Conservation (phyloP, 192 early-diverging fungal species). For the Umbelopsis vinacea region DNA sequence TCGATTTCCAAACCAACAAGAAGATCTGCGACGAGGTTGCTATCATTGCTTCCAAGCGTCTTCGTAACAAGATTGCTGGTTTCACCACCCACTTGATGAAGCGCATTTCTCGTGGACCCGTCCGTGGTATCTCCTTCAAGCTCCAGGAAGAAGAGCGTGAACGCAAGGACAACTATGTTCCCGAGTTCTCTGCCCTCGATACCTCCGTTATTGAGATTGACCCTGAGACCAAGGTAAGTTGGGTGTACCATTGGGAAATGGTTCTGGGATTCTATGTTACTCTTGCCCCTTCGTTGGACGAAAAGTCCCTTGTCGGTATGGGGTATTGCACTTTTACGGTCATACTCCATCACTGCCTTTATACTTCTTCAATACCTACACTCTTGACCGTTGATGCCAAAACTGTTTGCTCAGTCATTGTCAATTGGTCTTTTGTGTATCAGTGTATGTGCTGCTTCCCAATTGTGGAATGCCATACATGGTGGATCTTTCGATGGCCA, state of each 20-base stretch:
- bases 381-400: background rate
- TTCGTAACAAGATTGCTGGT: slow-evolving; percentile 99
- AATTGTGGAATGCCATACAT: slow-evolving; percentile 12
- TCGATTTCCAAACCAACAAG: slow-evolving; percentile 99
- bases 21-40: slow-evolving; percentile 97
- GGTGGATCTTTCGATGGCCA: slow-evolving; percentile 42
- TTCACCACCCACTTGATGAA: slow-evolving; percentile 99
- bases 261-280: background rate
- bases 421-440: background rate
- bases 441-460: slow-evolving; percentile 7
- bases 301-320: too few species aligned
- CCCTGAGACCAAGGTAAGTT: slow-evolving; percentile 83
- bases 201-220: slow-evolving; percentile 92
- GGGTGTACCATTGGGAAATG: background rate
- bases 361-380: too few species aligned
- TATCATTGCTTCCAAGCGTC: slow-evolving; percentile 97
- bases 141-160: slow-evolving; percentile 99
- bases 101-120: slow-evolving; percentile 98
- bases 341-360: too few species aligned
- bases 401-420: background rate
- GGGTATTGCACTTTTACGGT: too few species aligned
- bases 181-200: slow-evolving; percentile 96
- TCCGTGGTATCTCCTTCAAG: slow-evolving; percentile 99
- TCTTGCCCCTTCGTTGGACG: too few species aligned
- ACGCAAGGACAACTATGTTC: slow-evolving; percentile 99